Conservation (phyloP, 139 green algal species). For the Chlamydomonas incerta region DNA sequence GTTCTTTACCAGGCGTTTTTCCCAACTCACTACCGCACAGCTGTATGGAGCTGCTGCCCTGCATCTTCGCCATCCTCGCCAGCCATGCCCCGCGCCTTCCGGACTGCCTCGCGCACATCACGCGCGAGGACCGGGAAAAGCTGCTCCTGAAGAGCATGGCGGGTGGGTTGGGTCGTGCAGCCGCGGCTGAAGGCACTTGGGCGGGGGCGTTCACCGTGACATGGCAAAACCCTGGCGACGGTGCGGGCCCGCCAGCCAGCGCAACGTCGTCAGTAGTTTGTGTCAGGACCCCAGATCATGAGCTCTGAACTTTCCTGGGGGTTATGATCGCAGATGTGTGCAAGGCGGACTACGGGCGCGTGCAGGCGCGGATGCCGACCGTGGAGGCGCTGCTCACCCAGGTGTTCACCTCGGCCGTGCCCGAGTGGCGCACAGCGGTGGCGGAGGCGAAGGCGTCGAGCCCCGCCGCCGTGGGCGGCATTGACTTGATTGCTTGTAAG, state of each 20-base stretch:
- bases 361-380: constrained; percentile 23
- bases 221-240: no score
- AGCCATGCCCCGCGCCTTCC: constrained; percentile 38
- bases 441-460: neutral
- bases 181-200: no score
- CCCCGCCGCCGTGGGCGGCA: neutral
- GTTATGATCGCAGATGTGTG: constrained; percentile 18
- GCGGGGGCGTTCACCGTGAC: no score
- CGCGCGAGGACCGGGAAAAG: neutral
- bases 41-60: constrained; percentile 66
- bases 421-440: constrained; percentile 36
- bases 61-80: constrained; percentile 57
- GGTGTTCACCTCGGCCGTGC: constrained; percentile 20
- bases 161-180: neutral
- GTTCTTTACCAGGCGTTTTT: neutral
- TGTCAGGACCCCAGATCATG: no score
- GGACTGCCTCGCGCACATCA: constrained; percentile 6
- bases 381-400: constrained; percentile 43
- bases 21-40: constrained; percentile 6
- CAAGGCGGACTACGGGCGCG: constrained; percentile 29
- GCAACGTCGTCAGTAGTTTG: no score
- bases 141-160: neutral
- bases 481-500: constrained; percentile 10
- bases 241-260: no score
- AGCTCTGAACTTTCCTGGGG: no score